A percentile compares a stretch with the other conserved stretches of the same genome.
Conservation (phyloP, 768 basidiomycete genomes). For the Cytidiella melzeri region DNA sequence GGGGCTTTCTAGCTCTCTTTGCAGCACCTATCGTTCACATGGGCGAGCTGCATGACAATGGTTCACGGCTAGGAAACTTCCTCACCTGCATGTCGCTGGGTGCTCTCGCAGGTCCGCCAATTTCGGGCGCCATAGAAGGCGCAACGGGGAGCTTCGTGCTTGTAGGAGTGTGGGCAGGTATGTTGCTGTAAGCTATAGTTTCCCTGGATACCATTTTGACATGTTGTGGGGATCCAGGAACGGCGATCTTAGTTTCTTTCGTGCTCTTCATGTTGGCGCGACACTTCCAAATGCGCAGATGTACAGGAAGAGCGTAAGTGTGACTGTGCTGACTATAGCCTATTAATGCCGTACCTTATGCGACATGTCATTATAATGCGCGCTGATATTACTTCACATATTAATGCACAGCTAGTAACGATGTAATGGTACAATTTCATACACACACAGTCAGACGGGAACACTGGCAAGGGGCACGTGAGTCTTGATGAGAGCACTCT, state of each 20-base stretch:
- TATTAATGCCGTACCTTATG: no score
- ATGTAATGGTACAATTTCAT: no score
- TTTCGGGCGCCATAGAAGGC: conserved; percentile 60
- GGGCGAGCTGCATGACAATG: conserved; percentile 56
- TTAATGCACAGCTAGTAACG: no score
- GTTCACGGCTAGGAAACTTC: conserved; percentile 58
- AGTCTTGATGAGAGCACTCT: no score
- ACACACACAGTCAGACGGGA: no score
- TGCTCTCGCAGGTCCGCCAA: conserved; percentile 63
- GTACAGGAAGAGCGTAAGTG: no score
- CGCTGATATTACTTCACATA: no score
- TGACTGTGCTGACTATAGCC: no score
- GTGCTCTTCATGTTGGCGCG: conserved; percentile 35
- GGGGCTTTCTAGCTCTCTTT: conserved; percentile 45
- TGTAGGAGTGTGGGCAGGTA: conserved; percentile 19
- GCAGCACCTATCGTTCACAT: conserved; percentile 55
- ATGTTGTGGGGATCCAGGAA: no score
- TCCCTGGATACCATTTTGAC: neutral
- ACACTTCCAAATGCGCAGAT: conserved; percentile 36
- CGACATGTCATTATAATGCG: no score
- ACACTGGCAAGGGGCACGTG: no score
- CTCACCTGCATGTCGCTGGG: conserved; percentile 55
- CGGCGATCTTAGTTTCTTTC: conserved; percentile 36
- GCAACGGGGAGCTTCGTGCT: conserved; percentile 45
- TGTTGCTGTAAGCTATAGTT: neutral